These are phyloP conservation scores for Plasmodium adleri DNA, from an alignment of 169 alveolate genomes.

Conservation along the genomic window DNA sequence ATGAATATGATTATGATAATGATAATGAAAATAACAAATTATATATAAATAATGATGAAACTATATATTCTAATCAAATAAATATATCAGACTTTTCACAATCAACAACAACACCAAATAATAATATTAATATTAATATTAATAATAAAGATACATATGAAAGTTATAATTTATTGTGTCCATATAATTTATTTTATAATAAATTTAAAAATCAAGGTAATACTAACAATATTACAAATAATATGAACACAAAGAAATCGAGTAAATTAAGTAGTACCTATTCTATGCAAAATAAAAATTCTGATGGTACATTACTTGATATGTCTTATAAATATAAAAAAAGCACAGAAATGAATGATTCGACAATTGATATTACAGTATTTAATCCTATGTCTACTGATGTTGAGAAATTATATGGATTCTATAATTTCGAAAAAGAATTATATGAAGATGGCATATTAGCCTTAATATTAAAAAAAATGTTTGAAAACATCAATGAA, in stretches of 20 bases:
- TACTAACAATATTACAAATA: slow-evolving; percentile 27
- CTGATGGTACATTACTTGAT: slow-evolving; percentile 36
- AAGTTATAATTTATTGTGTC: slow-evolving; percentile 44
- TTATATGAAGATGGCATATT: slow-evolving; percentile 72
- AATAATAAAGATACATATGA: slow-evolving; percentile 29
- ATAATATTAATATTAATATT: too few relatives aligned
- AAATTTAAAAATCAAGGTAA: slow-evolving; percentile 45
- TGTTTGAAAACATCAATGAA: slow-evolving; percentile 74
- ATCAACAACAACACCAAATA: not conserved
- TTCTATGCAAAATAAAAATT: slow-evolving; percentile 57
- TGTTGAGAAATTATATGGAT: slow-evolving; percentile 54
- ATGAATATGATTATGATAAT: slow-evolving; percentile 19
- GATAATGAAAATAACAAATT: slow-evolving; percentile 20
- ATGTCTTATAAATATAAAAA: slow-evolving; percentile 35
- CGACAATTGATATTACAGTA: slow-evolving; percentile 47
- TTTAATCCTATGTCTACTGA: slow-evolving; percentile 77
- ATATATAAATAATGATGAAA: slow-evolving; percentile 13
- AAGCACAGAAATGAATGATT: slow-evolving; percentile 34
- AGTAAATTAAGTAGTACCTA: slow-evolving; percentile 32
- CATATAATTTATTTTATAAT: slow-evolving; percentile 43
- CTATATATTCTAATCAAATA: slow-evolving; percentile 9
- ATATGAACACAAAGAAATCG: slow-evolving; percentile 2
- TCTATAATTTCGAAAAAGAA: slow-evolving; percentile 64
- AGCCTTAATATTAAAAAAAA: slow-evolving; percentile 48
- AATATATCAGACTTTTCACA: slow-evolving; percentile 8